These are phyloP conservation scores for Paecilomyces niveus DNA, from an alignment of 2,329 filamentous ascomycete species.

Conservation along the genomic window DNA sequence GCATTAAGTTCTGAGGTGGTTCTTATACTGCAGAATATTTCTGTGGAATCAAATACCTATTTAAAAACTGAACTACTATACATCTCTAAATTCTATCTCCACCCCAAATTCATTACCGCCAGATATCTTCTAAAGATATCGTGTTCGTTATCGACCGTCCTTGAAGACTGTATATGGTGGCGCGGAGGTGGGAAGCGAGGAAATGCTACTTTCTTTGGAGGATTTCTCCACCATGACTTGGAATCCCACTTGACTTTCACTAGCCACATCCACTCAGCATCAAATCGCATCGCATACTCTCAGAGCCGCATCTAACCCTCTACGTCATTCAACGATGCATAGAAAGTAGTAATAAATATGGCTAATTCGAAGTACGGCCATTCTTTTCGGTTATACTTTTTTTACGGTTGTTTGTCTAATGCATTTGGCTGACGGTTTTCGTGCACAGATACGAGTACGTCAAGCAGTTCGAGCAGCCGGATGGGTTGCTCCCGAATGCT, in stretches of 20 bases:
- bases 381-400: background rate
- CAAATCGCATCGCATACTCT: background rate
- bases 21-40: too few relatives aligned
- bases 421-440: background rate
- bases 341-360: conserved; percentile 13
- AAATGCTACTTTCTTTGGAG: background rate
- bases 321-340: background rate
- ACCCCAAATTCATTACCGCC: too few relatives aligned
- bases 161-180: background rate
- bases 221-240: background rate
- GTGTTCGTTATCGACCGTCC: too few relatives aligned
- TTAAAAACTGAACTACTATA: too few relatives aligned
- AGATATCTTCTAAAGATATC: too few relatives aligned
- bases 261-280: background rate
- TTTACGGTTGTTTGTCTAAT: background rate
- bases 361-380: conserved; percentile 32
- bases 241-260: background rate
- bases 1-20: too few relatives aligned
- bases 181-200: background rate
- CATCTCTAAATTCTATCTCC: too few relatives aligned
- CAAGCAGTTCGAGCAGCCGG: conserved; percentile 75
- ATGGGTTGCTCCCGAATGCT: conserved; percentile 76
- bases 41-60: too few relatives aligned
- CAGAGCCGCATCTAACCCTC: background rate
- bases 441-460: conserved; percentile 81